A percentile compares a stretch with the other conserved stretches of the same genome.
phyloP scores from a whole-genome alignment of 805 yeast species.

The Cyberlindnera nakhonratchasimensis region DNA sequence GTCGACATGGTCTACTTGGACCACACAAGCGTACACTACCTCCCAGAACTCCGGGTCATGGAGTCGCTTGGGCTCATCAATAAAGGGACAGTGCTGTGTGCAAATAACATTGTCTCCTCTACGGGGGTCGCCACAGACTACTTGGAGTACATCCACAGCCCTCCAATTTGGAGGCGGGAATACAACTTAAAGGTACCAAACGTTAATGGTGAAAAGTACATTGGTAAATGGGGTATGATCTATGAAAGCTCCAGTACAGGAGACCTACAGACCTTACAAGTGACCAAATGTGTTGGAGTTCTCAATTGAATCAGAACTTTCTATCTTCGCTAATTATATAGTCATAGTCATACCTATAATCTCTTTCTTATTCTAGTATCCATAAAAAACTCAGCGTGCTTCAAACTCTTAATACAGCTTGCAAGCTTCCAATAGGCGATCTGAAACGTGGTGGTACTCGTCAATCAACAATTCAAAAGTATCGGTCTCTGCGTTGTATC shows the following conservation, averaged over 20 bases:
- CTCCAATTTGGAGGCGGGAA: slow-evolving; percentile 37
- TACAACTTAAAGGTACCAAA: slow-evolving; percentile 28
- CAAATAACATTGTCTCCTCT: slow-evolving; percentile 35
- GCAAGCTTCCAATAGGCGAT: slow-evolving; percentile 7
- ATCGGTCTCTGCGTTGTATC: slow-evolving; percentile 42
- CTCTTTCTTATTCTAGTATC: too few relatives aligned
- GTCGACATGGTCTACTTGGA: slow-evolving; percentile 40
- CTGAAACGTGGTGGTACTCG: slow-evolving; percentile 30
- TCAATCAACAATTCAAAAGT: slow-evolving; percentile 35
- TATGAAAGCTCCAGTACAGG: slow-evolving; percentile 31
- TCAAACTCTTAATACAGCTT: slow-evolving; percentile 9
- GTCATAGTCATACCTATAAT: too few relatives aligned
- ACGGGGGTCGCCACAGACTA: slow-evolving; percentile 42
- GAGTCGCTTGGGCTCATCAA: slow-evolving; percentile 39
- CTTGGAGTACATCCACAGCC: slow-evolving; percentile 34
- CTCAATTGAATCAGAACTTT: slow-evolving; percentile 8
- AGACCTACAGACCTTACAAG: slow-evolving; percentile 12
- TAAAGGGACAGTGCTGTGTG: slow-evolving; percentile 38
- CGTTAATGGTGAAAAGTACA: slow-evolving; percentile 28
- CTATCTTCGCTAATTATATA: not conserved
- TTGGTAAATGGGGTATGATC: slow-evolving; percentile 40
- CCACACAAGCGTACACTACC: slow-evolving; percentile 37
- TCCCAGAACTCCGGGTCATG: slow-evolving; percentile 40
- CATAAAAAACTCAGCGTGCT: too few relatives aligned
- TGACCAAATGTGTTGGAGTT: slow-evolving; percentile 22